Conservation (phyloP, 2,329 filamentous ascomycete species). For the Raffaelea albimanens region DNA sequence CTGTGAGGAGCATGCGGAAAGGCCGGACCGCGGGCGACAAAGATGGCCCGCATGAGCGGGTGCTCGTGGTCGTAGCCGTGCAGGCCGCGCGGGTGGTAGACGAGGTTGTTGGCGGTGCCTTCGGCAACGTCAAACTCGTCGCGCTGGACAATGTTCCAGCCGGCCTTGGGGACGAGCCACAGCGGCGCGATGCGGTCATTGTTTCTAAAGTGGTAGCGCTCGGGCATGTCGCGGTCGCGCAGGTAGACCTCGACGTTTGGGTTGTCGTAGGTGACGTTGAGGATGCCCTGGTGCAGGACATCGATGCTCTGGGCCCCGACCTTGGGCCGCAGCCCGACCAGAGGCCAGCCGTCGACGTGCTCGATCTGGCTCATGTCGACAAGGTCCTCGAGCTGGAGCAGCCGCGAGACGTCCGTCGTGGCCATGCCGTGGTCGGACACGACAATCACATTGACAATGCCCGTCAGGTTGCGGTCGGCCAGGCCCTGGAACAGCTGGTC, state of each 20-base stretch:
- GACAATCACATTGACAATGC: constrained; percentile 89
- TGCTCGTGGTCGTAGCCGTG: constrained; percentile 63
- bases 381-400: constrained; percentile 85
- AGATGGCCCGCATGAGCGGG: constrained; percentile 92
- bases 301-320: constrained; percentile 54
- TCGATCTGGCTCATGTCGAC: too few relatives aligned
- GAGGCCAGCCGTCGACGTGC: constrained; percentile 90
- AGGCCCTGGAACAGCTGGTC: constrained; percentile 66
- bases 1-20: constrained; percentile 82
- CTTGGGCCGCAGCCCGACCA: constrained; percentile 80
- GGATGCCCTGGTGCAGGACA: constrained; percentile 53
- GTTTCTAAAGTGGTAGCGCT: constrained; percentile 80
- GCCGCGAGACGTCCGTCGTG: constrained; percentile 68
- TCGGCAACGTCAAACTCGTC: constrained; percentile 67
- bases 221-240: constrained; percentile 78
- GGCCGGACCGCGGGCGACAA: constrained; percentile 82
- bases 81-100: constrained; percentile 73
- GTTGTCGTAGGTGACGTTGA: constrained; percentile 47
- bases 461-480: constrained; percentile 70
- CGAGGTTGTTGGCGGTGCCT: constrained; percentile 50
- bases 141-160: constrained; percentile 82
- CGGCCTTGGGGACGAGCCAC: constrained; percentile 87
- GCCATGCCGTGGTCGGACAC: constrained; percentile 99
- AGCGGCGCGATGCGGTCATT: constrained; percentile 87
- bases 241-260: constrained; percentile 81